These are phyloP conservation scores for Linanthus parryae DNA, from an alignment of 148 eudicot genomes.

Conservation along the genomic window DNA sequence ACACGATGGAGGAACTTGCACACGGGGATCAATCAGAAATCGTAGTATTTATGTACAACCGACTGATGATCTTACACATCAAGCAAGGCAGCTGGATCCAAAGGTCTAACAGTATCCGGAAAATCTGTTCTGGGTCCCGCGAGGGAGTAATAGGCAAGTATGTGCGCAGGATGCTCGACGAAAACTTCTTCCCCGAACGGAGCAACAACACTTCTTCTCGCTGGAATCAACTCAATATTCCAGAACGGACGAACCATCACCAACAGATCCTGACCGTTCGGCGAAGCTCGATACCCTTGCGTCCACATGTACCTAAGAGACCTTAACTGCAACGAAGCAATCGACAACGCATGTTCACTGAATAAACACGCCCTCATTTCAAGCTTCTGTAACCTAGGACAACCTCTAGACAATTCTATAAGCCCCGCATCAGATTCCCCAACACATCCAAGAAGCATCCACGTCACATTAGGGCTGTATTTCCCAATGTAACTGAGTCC, in stretches of 20 bases:
- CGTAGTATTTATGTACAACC: no score
- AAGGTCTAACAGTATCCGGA: conserved; percentile 51
- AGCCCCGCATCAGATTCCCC: conserved; percentile 89
- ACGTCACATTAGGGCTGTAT: conserved; percentile 60
- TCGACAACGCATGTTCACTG: conserved; percentile 68
- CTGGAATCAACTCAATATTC: conserved; percentile 86
- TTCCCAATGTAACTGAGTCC: conserved; percentile 76
- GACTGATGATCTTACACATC: no score
- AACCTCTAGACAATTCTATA: conserved; percentile 66
- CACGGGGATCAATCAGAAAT: no score
- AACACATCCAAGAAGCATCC: conserved; percentile 89
- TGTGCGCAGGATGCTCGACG: conserved; percentile 68
- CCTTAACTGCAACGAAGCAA: conserved; percentile 40
- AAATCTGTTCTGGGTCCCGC: conserved; percentile 77
- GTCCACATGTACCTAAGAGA: conserved; percentile 90
- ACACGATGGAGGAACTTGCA: no score
- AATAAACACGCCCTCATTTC: conserved; percentile 87
- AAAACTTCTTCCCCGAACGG: conserved; percentile 33
- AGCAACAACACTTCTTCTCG: conserved; percentile 31
- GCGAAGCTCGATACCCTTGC: conserved; percentile 66
- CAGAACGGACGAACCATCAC: conserved; percentile 61
- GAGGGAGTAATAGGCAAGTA: conserved; percentile 84
- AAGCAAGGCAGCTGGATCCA: conserved; percentile 16
- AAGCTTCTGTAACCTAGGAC: conserved; percentile 75
- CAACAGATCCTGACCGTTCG: conserved; percentile 37